Percentiles rank a stretch among this genome's conserved stretches.
Evolutionary conservation across 768 basidiomycete species (phyloP).

Genomic region (Infundibulicybe gibba): DNA sequence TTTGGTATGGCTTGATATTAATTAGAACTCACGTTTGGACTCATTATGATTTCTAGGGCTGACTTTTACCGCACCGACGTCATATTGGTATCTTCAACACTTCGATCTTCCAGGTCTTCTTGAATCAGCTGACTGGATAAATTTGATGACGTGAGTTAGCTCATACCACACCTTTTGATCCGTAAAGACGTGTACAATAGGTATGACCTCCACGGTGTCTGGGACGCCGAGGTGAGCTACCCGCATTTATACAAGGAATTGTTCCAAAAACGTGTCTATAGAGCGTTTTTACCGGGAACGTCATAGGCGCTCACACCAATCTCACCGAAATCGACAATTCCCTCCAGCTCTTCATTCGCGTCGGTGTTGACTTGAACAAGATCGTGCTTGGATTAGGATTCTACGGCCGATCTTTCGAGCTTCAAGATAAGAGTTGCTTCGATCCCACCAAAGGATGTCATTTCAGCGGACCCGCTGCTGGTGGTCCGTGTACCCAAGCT

Average conservation of each 20-base stretch:
- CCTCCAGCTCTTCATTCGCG: constrained; percentile 16
- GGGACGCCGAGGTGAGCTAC: constrained; percentile 10
- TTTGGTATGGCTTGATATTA: too few species aligned
- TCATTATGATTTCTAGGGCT: constrained; percentile 8
- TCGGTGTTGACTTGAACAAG: constrained; percentile 15
- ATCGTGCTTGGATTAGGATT: constrained; percentile 21
- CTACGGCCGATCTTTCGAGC: constrained; percentile 22
- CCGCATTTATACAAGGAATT: constrained; percentile 11
- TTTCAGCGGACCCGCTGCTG: constrained; percentile 6
- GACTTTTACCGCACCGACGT: constrained; percentile 20
- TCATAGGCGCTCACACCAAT: constrained; percentile 6
- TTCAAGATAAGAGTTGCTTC: constrained; percentile 11
- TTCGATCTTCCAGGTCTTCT: constrained; percentile 20
- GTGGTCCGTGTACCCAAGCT: constrained; percentile 2
- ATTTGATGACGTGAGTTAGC: constrained; percentile 1
- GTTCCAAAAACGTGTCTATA: constrained; percentile 8
- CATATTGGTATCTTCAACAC: constrained; percentile 25
- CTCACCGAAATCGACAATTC: constrained; percentile 20
- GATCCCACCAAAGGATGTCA: constrained; percentile 13
- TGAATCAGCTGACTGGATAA: constrained; percentile 17
- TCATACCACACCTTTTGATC: neutral
- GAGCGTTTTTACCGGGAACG: neutral
- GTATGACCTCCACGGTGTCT: constrained; percentile 25
- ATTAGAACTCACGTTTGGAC: too few species aligned
- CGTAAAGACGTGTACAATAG: constrained; percentile 7